A percentile compares a stretch with the other conserved stretches of the same genome.
Conservation (phyloP, 441 rosid species). For the Brassica balearica region DNA sequence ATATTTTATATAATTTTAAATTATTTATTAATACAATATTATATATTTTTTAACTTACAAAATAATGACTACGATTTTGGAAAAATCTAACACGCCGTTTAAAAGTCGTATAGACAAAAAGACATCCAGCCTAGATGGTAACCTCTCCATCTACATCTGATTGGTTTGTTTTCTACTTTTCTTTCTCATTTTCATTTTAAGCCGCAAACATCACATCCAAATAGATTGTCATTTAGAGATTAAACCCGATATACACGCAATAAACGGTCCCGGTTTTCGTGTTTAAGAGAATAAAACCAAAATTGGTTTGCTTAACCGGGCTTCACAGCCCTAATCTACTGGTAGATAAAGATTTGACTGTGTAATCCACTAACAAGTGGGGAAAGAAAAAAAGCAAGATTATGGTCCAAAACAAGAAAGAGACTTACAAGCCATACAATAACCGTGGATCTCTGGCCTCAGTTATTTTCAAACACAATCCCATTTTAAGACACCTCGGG, state of each 20-base stretch:
- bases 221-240: neutral
- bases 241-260: neutral
- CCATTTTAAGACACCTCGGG: conserved; percentile 36
- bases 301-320: neutral
- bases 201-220: conserved; percentile 8
- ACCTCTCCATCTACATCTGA: neutral
- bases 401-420: conserved; percentile 9
- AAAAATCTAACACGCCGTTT: neutral
- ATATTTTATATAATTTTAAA: neutral
- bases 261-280: conserved; percentile 1
- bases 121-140: neutral
- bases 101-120: neutral
- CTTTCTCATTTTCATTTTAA: neutral
- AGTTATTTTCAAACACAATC: conserved; percentile 9
- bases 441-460: conserved; percentile 30
- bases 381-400: conserved; percentile 19
- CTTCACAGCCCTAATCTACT: neutral
- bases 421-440: conserved; percentile 26
- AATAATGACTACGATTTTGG: neutral
- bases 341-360: conserved; percentile 31
- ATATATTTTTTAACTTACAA: neutral
- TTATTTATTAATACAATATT: neutral
- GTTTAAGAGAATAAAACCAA: conserved; percentile 5
- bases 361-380: conserved; percentile 18
- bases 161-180: neutral